Base-by-base conservation (phyloP, 2,329 filamentous ascomycete genomes). In the Ascocoryne sarcoides region DNA sequence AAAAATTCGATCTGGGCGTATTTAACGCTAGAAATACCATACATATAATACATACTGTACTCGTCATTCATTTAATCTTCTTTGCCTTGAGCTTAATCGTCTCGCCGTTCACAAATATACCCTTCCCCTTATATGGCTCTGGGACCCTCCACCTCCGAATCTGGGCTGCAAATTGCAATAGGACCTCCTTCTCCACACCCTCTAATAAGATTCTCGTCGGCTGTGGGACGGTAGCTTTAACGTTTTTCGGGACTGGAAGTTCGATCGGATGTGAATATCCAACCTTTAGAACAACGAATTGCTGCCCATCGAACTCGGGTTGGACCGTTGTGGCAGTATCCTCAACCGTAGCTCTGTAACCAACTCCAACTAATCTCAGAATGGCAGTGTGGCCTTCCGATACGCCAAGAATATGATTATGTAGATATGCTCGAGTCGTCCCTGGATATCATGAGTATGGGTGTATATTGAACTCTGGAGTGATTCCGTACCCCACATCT, bases 111-210 rank as follows among this genome's bases (percentile, higher is more conserved):
- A 98, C 82, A 62, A 96, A 98, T 55, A 98, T 94, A 55, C 92
- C 92, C 78, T 98, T 96, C 52, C 92, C 92, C 77, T 98, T 98
- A 67, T 98, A 98, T 50, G 92, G 92, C 68, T 98, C 92, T 20
- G 92, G 92, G 50, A 75, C 76, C 60, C 92, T 81, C 90, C 90
- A 96, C 64, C 71, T 75, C 54, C 87, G 74, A 52, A 98, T 93
- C 54, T 81, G 71, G 1, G 92, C 92, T 14, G 92, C 92, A 63
- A 96, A 95, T 43, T 84, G 80, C 73, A 88, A 92, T 48, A 98
- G 79, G 36, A 81, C 74, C 64, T 93, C 82, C 60, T 87, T 88
- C 61, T 96, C 78, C 38, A 82, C 73, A 7, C 92, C 88, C 67
- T 98, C 88, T 29, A 98, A 67, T 54, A 98, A 66, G 52, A 98